These are phyloP conservation scores for Cercospora sp. DNA, from an alignment of 2,329 filamentous ascomycete species.

Conservation along the genomic window DNA sequence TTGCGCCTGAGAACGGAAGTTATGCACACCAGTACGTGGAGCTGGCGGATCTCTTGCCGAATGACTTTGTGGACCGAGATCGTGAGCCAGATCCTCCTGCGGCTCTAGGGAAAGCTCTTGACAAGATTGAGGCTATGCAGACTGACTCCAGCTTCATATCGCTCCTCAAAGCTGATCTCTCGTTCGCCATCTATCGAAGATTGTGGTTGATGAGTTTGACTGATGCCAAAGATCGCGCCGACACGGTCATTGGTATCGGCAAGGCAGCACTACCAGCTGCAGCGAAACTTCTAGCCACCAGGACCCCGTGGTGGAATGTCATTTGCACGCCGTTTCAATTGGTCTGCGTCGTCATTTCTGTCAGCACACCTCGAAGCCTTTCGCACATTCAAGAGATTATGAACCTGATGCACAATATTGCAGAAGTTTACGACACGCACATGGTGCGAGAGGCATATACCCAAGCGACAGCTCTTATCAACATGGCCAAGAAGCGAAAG, in stretches of 20 bases:
- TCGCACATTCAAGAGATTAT: slow-evolving; percentile 41
- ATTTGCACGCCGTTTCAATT: slow-evolving; percentile 47
- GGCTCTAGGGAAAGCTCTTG: slow-evolving; percentile 36
- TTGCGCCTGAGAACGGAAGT: slow-evolving; percentile 33
- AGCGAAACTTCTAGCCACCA: slow-evolving; percentile 37
- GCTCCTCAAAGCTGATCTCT: slow-evolving; percentile 55
- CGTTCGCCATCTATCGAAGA: slow-evolving; percentile 50
- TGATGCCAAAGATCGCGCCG: slow-evolving; percentile 41
- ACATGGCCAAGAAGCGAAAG: slow-evolving; percentile 37
- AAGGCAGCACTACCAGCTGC: slow-evolving; percentile 40
- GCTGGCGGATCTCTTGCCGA: slow-evolving; percentile 38
- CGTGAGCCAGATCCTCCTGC: slow-evolving; percentile 40
- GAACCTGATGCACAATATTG: slow-evolving; percentile 43
- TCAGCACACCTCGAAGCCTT: slow-evolving; percentile 43
- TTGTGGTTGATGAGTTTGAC: slow-evolving; percentile 44
- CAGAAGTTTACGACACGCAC: slow-evolving; percentile 40
- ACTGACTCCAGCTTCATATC: slow-evolving; percentile 42
- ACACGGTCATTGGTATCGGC: slow-evolving; percentile 41
- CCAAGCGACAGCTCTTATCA: slow-evolving; percentile 36
- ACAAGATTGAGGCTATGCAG: slow-evolving; percentile 36
- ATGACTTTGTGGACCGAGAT: slow-evolving; percentile 38
- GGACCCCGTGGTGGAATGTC: slow-evolving; percentile 48
- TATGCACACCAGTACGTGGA: slow-evolving; percentile 38
- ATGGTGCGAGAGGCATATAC: slow-evolving; percentile 43
- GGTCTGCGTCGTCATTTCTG: slow-evolving; percentile 44